A percentile compares a stretch with the other conserved stretches of the same genome.
phyloP scores from a whole-genome alignment of 768 basidiomycete genomes.

The Russula abietina region DNA sequence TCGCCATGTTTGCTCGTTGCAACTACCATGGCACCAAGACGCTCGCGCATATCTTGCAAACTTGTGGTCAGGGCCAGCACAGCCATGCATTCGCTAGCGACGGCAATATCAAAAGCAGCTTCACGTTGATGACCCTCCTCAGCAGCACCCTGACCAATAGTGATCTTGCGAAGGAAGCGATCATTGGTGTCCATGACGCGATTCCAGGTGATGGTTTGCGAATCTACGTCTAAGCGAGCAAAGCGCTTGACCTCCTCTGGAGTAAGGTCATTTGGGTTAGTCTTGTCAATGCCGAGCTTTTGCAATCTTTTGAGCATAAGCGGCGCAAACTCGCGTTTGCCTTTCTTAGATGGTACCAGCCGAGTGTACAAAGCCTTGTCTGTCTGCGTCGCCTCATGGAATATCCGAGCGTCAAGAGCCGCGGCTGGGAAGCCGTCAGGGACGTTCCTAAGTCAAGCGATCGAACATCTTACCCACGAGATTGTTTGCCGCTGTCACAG shows the following conservation, averaged over 20 bases:
- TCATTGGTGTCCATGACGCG: conserved; percentile 97
- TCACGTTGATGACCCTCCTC: conserved; percentile 86
- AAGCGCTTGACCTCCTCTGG: conserved; percentile 88
- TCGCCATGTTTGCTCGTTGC: conserved; percentile 88
- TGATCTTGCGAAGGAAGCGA: conserved; percentile 90
- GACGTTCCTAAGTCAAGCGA: conserved; percentile 4
- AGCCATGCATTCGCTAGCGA: conserved; percentile 98
- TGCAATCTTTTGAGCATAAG: conserved; percentile 93
- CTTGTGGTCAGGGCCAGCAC: conserved; percentile 88
- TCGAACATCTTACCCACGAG: conserved; percentile 56
- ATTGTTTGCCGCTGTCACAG: conserved; percentile 96
- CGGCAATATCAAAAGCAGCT: conserved; percentile 94
- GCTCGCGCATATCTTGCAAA: conserved; percentile 84
- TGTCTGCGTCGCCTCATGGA: conserved; percentile 92
- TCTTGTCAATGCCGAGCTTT: conserved; percentile 95
- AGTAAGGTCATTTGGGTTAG: conserved; percentile 84
- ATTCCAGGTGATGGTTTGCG: conserved; percentile 93
- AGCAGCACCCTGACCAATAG: conserved; percentile 83
- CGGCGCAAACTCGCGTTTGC: conserved; percentile 88
- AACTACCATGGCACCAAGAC: conserved; percentile 94
- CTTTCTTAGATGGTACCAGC: conserved; percentile 88
- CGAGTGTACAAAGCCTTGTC: conserved; percentile 94
- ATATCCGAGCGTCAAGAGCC: conserved; percentile 93
- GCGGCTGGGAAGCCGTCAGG: conserved; percentile 54
- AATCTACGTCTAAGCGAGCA: conserved; percentile 87